A percentile compares a stretch with the other conserved stretches of the same genome.
phyloP scores from a whole-genome alignment of 257 asterid species.

The Solanum appendiculatum region DNA sequence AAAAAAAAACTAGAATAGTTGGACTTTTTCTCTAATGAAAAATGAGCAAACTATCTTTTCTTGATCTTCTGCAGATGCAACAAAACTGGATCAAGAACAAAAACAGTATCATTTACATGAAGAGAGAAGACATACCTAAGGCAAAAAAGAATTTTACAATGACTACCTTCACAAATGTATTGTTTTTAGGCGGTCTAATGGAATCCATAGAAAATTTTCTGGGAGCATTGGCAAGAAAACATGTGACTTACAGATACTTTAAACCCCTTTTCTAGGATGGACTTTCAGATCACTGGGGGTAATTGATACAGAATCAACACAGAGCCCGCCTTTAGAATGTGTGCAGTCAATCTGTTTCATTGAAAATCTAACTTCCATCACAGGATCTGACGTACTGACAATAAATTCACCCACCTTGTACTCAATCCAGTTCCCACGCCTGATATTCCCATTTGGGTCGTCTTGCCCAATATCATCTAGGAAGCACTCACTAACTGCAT shows the following conservation, averaged over 20 bases:
- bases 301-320: conserved; percentile 76
- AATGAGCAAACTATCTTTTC: conserved; percentile 14
- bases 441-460: conserved; percentile 39
- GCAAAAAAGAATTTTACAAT: conserved; percentile 9
- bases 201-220: conserved; percentile 8
- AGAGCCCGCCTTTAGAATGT: conserved; percentile 98
- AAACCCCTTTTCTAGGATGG: conserved; percentile 29
- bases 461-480: conserved; percentile 58
- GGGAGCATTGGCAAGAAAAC: conserved; percentile 4
- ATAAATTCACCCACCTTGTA: conserved; percentile 85
- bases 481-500: conserved; percentile 56
- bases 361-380: conserved; percentile 65
- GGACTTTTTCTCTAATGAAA: background rate
- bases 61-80: conserved; percentile 20
- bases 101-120: conserved; percentile 23
- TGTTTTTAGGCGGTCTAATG: conserved; percentile 13
- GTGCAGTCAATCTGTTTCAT: conserved; percentile 99
- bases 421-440: conserved; percentile 88
- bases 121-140: conserved; percentile 28
- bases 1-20: background rate
- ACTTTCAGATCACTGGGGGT: conserved; percentile 55
- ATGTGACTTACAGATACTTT: conserved; percentile 12
- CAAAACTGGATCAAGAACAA: conserved; percentile 37
- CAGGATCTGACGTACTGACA: conserved; percentile 49
- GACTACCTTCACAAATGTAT: conserved; percentile 17